These are phyloP conservation scores for Globisporangium takayamanum DNA, from an alignment of 352 stramenopile genomes.

Conservation along the genomic window DNA sequence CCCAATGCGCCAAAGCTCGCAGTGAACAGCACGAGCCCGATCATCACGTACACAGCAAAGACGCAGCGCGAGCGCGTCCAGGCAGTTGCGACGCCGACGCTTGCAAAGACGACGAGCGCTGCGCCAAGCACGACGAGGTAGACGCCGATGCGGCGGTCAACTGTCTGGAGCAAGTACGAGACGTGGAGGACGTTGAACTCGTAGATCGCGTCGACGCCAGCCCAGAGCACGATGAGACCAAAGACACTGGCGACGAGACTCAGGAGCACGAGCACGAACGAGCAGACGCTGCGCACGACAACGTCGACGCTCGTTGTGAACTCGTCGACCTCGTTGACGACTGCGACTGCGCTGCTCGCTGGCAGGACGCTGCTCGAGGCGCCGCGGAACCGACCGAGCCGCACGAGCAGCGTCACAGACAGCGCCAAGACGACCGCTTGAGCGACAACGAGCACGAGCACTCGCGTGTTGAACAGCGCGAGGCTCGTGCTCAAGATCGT, in stretches of 20 bases:
- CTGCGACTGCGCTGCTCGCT: too few species aligned
- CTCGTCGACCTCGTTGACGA: slow-evolving; percentile 4
- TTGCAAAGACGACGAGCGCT: slow-evolving; percentile 27
- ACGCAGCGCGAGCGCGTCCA: slow-evolving; percentile 20
- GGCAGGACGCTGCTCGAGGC: background rate
- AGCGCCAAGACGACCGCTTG: slow-evolving; percentile 21
- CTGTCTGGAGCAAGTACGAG: slow-evolving; percentile 44
- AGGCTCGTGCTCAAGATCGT: slow-evolving; percentile 5
- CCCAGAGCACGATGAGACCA: slow-evolving; percentile 28
- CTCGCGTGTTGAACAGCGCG: slow-evolving; percentile 14
- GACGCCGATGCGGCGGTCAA: slow-evolving; percentile 43
- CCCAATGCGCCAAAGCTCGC: slow-evolving; percentile 31
- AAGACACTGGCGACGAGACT: slow-evolving; percentile 18
- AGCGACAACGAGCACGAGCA: slow-evolving; percentile 12
- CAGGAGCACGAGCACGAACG: slow-evolving; percentile 14
- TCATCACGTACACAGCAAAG: slow-evolving; percentile 23
- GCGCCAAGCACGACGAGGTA: slow-evolving; percentile 42
- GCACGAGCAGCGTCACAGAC: slow-evolving; percentile 11
- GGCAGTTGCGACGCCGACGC: slow-evolving; percentile 22
- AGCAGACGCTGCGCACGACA: slow-evolving; percentile 3
- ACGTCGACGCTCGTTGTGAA: slow-evolving; percentile 10
- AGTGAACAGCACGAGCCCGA: slow-evolving; percentile 36
- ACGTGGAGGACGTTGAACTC: slow-evolving; percentile 67
- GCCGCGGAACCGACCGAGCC: slow-evolving; percentile 20
- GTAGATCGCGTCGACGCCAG: slow-evolving; percentile 49